Base-by-base conservation (phyloP, 2,329 filamentous ascomycete genomes). In the Pseudohalonectria lignicola region DNA sequence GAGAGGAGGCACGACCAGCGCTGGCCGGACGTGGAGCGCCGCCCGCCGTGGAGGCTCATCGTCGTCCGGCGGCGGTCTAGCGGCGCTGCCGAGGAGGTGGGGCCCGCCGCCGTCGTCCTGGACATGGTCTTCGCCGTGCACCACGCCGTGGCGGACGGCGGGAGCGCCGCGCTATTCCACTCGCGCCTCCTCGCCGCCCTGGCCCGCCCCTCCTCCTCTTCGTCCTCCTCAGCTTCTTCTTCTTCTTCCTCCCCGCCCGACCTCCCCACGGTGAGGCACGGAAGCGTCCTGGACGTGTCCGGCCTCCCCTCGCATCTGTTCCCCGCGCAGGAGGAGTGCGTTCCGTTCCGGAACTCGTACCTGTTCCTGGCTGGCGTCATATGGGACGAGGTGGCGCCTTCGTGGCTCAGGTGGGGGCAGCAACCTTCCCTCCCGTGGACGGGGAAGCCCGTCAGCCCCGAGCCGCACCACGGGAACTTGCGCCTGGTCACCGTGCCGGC, bases 111-210 rank as follows among this genome's bases (percentile, higher is more conserved):
- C 12, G 23, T 26, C 12, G 23, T 63, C 25, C 31, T 53, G 20
- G 62, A 73, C 35, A 42, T 71, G 11, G 44, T 64, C 5, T 71
- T 75, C 44, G 56, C 61, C 5, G 69, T 58, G 25, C 73, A 77
- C 43, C 73, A 77, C 45, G 57, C 62, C 1, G 54, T 76, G 15
- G 60, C 61, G 18, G 74, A 77, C 44, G 74, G 74, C 2, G 55
- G 61, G 11, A 64, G 65, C 44, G 66, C 63, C 0, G 53, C 55
- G 20, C 47, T 61, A 2, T 74, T 78, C 44, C 73, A 77, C 43
- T 51, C 59, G 21, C 53, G 58, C 2, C 52, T 77, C 0, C 56
- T 69, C 4, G 45, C 52, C 3, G 60, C 67, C 4, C 53, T 76
- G 3, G 62, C 60, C 40, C n/a, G n/a, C n/a, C n/a, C n/a, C n/a